Conservation (phyloP, 352 stramenopile species). For the Thalassiosira sp. region DNA sequence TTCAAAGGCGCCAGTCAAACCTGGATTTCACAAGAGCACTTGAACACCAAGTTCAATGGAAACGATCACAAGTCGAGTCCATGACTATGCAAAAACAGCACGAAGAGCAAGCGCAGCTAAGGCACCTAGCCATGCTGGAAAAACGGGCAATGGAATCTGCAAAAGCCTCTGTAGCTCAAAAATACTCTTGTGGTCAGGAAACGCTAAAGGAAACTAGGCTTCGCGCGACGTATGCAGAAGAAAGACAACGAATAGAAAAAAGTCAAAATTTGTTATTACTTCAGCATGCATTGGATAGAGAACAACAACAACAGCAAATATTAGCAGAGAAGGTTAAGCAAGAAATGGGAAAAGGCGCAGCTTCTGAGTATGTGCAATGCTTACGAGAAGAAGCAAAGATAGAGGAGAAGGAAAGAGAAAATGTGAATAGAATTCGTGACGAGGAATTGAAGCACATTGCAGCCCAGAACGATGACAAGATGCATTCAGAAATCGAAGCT, state of each 20-base stretch:
- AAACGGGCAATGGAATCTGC: constrained; percentile 26
- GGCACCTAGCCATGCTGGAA: constrained; percentile 24
- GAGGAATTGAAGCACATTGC: constrained; percentile 39
- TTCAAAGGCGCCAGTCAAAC: constrained; percentile 8
- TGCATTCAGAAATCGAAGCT: constrained; percentile 15
- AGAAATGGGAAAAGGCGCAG: constrained; percentile 35
- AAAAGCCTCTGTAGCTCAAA: constrained; percentile 19
- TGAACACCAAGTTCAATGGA: constrained; percentile 51
- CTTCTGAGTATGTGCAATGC: constrained; percentile 32
- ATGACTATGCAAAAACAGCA: constrained; percentile 16
- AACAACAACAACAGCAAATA: constrained; percentile 30
- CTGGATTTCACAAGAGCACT: constrained; percentile 29
- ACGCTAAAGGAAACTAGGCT: constrained; percentile 34
- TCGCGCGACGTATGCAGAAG: constrained; percentile 25
- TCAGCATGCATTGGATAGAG: constrained; percentile 44
- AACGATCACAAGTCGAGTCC: constrained; percentile 23
- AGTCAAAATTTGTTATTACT: constrained; percentile 48
- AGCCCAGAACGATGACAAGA: constrained; percentile 40
- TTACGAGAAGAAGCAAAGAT: constrained; percentile 36
- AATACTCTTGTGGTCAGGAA: constrained; percentile 37
- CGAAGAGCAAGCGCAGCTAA: constrained; percentile 43
- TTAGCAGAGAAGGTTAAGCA: constrained; percentile 45
- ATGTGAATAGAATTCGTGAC: constrained; percentile 39
- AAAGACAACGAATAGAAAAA: constrained; percentile 11
- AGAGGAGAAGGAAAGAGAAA: constrained; percentile 40